Percentiles rank a stretch among this genome's conserved stretches.
phyloP scores from a whole-genome alignment of 1,284 basidiomycete species.

The Ustilago xerochloae region DNA sequence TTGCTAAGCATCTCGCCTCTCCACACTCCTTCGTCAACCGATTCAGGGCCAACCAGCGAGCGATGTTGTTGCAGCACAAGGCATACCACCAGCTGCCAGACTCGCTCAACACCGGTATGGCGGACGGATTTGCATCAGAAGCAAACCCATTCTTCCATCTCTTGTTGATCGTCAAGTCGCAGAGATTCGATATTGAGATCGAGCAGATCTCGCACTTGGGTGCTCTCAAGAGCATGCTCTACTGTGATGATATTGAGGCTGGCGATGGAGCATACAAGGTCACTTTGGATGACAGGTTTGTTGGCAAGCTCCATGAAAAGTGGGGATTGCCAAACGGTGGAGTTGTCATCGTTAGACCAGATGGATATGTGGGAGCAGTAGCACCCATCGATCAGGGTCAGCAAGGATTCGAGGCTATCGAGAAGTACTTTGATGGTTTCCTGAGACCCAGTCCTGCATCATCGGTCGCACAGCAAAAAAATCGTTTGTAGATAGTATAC shows the following conservation, averaged over 20 bases:
- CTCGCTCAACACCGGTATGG: conserved; percentile 59
- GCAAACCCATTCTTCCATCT: conserved; percentile 67
- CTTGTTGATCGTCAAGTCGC: conserved; percentile 60
- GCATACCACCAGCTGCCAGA: conserved; percentile 47
- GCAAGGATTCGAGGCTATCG: conserved; percentile 69
- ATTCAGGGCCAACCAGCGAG: conserved; percentile 46
- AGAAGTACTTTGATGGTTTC: conserved; percentile 72
- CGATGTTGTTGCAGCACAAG: conserved; percentile 33
- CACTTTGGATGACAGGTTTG: conserved; percentile 47
- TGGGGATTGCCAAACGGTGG: conserved; percentile 74
- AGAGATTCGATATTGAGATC: conserved; percentile 64
- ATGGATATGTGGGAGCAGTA: conserved; percentile 78
- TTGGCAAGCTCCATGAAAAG: conserved; percentile 70
- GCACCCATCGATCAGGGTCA: conserved; percentile 72
- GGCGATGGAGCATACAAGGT: conserved; percentile 68
- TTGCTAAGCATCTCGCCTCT: conserved; percentile 47
- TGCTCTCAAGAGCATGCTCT: conserved; percentile 70
- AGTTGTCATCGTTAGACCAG: conserved; percentile 77
- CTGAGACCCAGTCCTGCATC: conserved; percentile 13
- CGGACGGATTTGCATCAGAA: conserved; percentile 53
- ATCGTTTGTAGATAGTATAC: conserved; percentile 10
- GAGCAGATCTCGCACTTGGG: conserved; percentile 58
- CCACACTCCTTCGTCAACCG: conserved; percentile 58
- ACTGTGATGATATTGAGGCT: conserved; percentile 71
- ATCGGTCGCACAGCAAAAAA: not conserved